Base-by-base conservation (phyloP, 441 rosid genomes). In the Isatis lusitanica region DNA sequence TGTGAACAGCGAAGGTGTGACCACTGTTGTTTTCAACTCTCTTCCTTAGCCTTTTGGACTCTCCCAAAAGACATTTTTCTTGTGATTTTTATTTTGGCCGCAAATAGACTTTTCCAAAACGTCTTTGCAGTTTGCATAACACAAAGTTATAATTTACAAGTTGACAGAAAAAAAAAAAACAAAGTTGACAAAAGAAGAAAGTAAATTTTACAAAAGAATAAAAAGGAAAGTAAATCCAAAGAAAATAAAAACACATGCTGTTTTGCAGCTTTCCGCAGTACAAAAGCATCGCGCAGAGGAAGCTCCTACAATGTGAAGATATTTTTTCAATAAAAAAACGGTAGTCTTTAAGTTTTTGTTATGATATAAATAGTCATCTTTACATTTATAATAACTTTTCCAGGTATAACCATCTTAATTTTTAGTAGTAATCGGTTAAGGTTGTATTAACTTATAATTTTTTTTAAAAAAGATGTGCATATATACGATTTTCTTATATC, bases 251-350 rank as follows among this genome's bases (percentile, higher is more conserved):
- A 73, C 65, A 57, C 52, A 64, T 73, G 51, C 11, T 56, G 40
- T 73, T 42, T 63, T 73, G 71, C 77, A 74, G 66, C 36, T 74
- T 66, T 70, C 38, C 24, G 9, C 60, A 56, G 66, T 64, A 36
- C 42, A 65, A 73, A 55, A 64, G 40, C 65, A 64, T 55, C 4
- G 31, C 4, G 21, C 33, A 55, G 66, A 35, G 64, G 77, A 65
- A 55, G 42, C 71, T 46, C 50, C 58, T 10, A 62, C 35, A 4
- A 52, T 15, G 43, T 10, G 7, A 53, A 42, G 47, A 43, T 63
- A 9, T 30, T 62, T 51, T 48, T 26, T 52, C 5, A n/a, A n/a
- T 21, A 59, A 33, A 4, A 11, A 36, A 36, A 21, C 1, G 0
- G 18, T 55, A 31, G 30, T 43, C 10, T 33, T 63, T 44, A 63